Conservation (phyloP, 371 early-diverging fungal genomes). For the Phascolomyces articulosus region DNA sequence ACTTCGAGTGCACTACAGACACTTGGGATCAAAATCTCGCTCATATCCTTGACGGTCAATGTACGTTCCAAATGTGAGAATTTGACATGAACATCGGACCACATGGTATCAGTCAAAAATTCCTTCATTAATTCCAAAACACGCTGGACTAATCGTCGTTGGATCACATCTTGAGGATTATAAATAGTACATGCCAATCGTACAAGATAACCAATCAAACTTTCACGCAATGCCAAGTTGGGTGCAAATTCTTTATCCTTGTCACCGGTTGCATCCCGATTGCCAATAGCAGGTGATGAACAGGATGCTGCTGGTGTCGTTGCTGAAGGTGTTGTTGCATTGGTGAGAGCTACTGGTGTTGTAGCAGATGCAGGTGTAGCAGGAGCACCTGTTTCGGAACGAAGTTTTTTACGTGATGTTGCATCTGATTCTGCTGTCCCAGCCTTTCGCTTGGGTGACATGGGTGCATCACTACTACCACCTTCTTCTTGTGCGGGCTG, state of each 20-base stretch:
- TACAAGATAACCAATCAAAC: constrained; percentile 69
- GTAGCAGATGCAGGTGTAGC: not conserved
- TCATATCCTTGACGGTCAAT: constrained; percentile 43
- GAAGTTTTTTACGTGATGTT: constrained; percentile 16
- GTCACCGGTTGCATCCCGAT: not conserved
- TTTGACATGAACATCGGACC: constrained; percentile 65
- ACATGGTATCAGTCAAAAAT: constrained; percentile 59
- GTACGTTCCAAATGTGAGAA: constrained; percentile 54
- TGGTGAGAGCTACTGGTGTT: not conserved
- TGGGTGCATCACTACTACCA: not conserved
- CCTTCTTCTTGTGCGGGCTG: constrained; percentile 15
- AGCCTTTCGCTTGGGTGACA: constrained; percentile 26
- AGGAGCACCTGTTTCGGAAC: constrained; percentile 8
- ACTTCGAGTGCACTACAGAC: constrained; percentile 75
- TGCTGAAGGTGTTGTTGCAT: not conserved
- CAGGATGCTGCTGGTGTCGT: constrained; percentile 2
- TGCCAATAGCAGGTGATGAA: not conserved
- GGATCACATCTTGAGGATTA: constrained; percentile 54
- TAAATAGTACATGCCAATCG: constrained; percentile 70
- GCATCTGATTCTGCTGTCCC: constrained; percentile 10
- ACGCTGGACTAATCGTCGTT: constrained; percentile 60
- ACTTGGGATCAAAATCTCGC: constrained; percentile 40
- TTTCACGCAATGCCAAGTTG: constrained; percentile 64
- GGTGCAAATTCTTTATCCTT: constrained; percentile 50
- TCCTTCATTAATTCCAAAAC: constrained; percentile 66